Percentiles rank a stretch among this genome's conserved stretches.
Conservation (phyloP, 2,329 filamentous ascomycete genomes). For the Colletotrichum orbiculare region DNA sequence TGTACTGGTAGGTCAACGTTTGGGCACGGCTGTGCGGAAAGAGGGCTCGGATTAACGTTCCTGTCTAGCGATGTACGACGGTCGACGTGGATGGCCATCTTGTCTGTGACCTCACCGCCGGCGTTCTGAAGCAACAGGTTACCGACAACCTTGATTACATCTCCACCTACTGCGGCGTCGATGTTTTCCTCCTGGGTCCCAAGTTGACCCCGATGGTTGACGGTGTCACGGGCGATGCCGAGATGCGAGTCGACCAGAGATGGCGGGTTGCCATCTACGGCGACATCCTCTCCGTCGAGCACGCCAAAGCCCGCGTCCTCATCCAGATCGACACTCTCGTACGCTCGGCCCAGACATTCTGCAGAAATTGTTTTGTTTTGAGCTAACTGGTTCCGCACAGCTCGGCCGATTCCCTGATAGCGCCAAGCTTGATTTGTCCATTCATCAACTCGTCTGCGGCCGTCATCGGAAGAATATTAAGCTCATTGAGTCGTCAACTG, state of each 20-base stretch:
- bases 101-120: conserved; percentile 78
- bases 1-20: conserved; percentile 76
- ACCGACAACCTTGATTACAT: conserved; percentile 88
- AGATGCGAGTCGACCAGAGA: conserved; percentile 88
- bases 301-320: conserved; percentile 94
- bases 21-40: neutral
- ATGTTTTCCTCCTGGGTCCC: conserved; percentile 94
- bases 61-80: conserved; percentile 85
- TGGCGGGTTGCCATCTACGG: conserved; percentile 95
- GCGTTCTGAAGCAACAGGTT: conserved; percentile 76
- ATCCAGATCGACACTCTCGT: conserved; percentile 98
- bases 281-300: conserved; percentile 93
- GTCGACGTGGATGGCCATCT: conserved; percentile 94
- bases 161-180: conserved; percentile 89
- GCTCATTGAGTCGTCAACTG: conserved; percentile 93
- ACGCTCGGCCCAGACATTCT: conserved; percentile 39
- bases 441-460: conserved; percentile 93
- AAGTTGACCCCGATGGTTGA: conserved; percentile 85
- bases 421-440: conserved; percentile 83
- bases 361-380: neutral
- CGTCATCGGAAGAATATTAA: conserved; percentile 98
- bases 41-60: conserved; percentile 40
- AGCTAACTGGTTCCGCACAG: conserved; percentile 51
- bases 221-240: conserved; percentile 79
- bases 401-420: conserved; percentile 81